Conservation (phyloP, 352 stramenopile genomes). For the Pythium oligandrum region DNA sequence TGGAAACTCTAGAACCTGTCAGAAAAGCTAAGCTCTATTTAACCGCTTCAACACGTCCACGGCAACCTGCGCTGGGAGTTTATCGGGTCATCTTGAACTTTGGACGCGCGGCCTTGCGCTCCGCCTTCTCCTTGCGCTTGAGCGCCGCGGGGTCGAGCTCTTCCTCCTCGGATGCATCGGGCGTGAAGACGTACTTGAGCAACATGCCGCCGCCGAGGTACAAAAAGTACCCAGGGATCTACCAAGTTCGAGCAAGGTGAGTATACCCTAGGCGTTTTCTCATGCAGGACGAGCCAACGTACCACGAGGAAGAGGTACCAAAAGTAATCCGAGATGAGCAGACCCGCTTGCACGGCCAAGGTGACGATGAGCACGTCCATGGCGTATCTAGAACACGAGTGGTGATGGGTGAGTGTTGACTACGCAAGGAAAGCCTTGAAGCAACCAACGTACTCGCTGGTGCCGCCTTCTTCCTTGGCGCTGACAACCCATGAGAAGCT, state of each 20-base stretch:
- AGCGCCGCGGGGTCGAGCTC: conserved; percentile 48
- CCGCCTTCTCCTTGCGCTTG: conserved; percentile 77
- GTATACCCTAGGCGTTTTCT: too few species aligned
- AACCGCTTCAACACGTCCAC: too few species aligned
- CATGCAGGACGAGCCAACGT: conserved; percentile 8
- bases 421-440: not conserved
- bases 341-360: conserved; percentile 69
- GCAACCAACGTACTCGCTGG: conserved; percentile 48
- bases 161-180: conserved; percentile 33
- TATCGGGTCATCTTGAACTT: conserved; percentile 20
- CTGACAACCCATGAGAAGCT: conserved; percentile 80
- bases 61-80: not conserved
- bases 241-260: not conserved
- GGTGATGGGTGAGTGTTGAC: not conserved
- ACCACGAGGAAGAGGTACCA: conserved; percentile 79
- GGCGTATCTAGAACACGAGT: conserved; percentile 27
- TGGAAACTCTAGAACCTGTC: conserved; percentile 14
- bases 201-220: conserved; percentile 74
- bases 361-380: conserved; percentile 86
- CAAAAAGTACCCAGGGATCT: conserved; percentile 79
- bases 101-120: conserved; percentile 26
- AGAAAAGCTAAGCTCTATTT: too few species aligned
- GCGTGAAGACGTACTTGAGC: conserved; percentile 82
- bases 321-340: conserved; percentile 84
- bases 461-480: conserved; percentile 68